Evolutionary conservation across 192 early-diverging fungal species (phyloP).

Genomic region (Phycomyces blakesleeanus): DNA sequence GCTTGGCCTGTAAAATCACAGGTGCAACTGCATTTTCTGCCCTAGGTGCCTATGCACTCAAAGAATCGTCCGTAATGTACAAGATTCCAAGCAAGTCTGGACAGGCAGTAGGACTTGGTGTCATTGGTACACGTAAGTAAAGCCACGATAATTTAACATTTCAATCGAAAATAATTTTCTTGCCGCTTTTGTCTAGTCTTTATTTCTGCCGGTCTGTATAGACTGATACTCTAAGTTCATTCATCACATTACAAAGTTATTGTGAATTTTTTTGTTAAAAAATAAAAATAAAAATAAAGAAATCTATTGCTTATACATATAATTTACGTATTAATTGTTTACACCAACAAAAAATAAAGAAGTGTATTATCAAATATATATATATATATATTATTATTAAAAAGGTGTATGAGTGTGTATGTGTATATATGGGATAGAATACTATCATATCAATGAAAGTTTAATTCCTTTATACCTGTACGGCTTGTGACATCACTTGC

Average conservation of each 20-base stretch:
- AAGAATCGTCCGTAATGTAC: slow-evolving; percentile 19
- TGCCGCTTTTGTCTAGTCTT: slow-evolving; percentile 16
- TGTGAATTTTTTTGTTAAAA: too few species aligned
- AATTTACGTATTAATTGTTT: too few species aligned
- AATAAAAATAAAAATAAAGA: too few species aligned
- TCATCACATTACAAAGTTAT: too few species aligned
- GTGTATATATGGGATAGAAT: too few species aligned
- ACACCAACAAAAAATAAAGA: too few species aligned
- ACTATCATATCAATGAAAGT: too few species aligned
- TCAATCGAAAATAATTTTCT: neutral
- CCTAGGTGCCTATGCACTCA: slow-evolving; percentile 30
- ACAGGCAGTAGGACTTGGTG: slow-evolving; percentile 30
- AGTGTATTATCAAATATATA: neutral
- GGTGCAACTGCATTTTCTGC: slow-evolving; percentile 28
- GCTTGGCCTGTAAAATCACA: slow-evolving; percentile 34
- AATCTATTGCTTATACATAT: too few species aligned
- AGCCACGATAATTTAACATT: too few species aligned
- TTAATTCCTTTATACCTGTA: neutral
- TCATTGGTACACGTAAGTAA: slow-evolving; percentile 27
- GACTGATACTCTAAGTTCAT: slow-evolving; percentile 18
- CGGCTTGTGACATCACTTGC: neutral
- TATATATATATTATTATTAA: neutral
- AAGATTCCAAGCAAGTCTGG: slow-evolving; percentile 16
- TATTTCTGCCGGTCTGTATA: slow-evolving; percentile 31
- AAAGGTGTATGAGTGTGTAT: too few species aligned